Percentiles rank a stretch among this genome's conserved stretches.
Evolutionary conservation across 371 early-diverging fungal species (phyloP).

Genomic region (Neoconidiobolus thromboides): DNA sequence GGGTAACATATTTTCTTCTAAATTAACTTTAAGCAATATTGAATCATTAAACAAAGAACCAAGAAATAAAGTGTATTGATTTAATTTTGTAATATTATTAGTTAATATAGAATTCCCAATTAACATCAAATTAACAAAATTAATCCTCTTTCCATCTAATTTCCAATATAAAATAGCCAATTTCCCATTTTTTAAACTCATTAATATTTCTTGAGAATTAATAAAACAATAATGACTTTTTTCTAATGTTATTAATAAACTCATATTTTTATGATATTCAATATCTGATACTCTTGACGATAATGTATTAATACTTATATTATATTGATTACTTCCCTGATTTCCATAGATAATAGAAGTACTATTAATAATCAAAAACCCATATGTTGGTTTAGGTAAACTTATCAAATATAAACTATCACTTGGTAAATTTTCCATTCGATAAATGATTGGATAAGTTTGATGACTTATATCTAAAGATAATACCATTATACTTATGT

Average conservation of each 20-base stretch:
- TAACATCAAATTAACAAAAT: background rate
- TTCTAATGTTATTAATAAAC: too few species aligned
- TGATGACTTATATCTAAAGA: conserved; percentile 65
- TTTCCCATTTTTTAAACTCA: conserved; percentile 44
- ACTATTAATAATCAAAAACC: conserved; percentile 56
- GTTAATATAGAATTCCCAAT: background rate
- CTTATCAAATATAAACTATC: conserved; percentile 51
- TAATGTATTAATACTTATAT: conserved; percentile 51
- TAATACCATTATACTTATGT: conserved; percentile 56
- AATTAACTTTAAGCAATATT: conserved; percentile 41
- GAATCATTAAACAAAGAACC: conserved; percentile 67
- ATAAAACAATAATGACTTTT: too few species aligned
- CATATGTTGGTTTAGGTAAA: conserved; percentile 71
- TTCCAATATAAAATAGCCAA: conserved; percentile 44
- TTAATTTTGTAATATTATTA: too few species aligned
- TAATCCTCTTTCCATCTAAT: conserved; percentile 28
- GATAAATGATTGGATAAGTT: conserved; percentile 58
- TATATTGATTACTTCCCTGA: conserved; percentile 61
- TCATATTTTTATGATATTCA: background rate
- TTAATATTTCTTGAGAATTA: conserved; percentile 15
- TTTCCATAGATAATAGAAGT: conserved; percentile 72
- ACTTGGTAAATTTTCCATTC: conserved; percentile 58
- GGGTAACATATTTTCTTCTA: too few species aligned
- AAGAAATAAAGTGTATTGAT: conserved; percentile 47
- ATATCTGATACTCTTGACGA: conserved; percentile 11